Percentiles rank a stretch among this genome's conserved stretches.
These are phyloP conservation scores for Stipa capillata DNA, from an alignment of 176 grass and related monocot genomes.

Conservation along the genomic window DNA sequence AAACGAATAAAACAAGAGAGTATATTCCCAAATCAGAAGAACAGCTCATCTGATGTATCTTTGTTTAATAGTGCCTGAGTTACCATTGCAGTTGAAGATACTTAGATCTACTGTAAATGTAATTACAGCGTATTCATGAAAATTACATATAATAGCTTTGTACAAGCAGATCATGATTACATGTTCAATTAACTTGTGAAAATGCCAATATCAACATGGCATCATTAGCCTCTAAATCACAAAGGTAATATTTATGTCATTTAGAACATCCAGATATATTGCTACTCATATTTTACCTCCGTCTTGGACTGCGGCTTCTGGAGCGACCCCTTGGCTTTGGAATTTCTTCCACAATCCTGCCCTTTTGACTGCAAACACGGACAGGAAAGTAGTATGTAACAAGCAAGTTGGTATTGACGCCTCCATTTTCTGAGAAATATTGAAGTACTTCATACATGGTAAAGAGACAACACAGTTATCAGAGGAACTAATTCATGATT, in stretches of 20 bases:
- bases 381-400: not conserved
- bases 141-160: no score
- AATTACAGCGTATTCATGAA: not conserved
- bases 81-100: not conserved
- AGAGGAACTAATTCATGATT: not conserved
- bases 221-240: no score
- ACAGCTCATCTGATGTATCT: not conserved
- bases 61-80: not conserved
- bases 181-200: no score
- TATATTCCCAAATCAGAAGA: not conserved
- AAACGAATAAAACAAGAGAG: not conserved
- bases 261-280: not conserved
- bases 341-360: slow-evolving; percentile 60
- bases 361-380: slow-evolving; percentile 42
- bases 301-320: no score
- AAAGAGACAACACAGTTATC: not conserved
- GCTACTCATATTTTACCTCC: slow-evolving; percentile 23
- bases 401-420: not conserved
- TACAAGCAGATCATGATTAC: no score
- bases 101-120: not conserved
- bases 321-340: slow-evolving; percentile 38
- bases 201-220: not conserved
- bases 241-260: not conserved
- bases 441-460: not conserved
- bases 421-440: not conserved